phyloP scores from a whole-genome alignment of 495 filamentous ascomycete species.

The Filosporella fistucella region DNA sequence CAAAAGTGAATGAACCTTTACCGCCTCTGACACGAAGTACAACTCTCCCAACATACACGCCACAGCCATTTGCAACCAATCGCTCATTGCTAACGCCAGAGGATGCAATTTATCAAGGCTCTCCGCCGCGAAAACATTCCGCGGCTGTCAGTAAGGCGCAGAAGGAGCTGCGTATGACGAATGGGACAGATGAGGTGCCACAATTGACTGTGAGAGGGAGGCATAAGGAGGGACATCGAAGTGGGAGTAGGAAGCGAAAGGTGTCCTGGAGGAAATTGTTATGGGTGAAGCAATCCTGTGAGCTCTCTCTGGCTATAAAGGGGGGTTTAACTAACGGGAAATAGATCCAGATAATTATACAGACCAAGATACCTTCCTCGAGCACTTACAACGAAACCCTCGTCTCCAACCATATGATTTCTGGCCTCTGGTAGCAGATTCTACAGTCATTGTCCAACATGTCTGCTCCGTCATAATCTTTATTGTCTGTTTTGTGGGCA shows the following conservation, averaged over 20 bases:
- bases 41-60: constrained; percentile 11
- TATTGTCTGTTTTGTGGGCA: constrained; percentile 87
- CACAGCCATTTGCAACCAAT: constrained; percentile 27
- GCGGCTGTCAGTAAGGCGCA: constrained; percentile 32
- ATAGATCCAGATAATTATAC: constrained; percentile 97
- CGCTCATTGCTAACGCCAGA: constrained; percentile 68
- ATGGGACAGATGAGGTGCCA: constrained; percentile 17
- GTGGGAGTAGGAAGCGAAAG: constrained; percentile 59
- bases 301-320: constrained; percentile 13
- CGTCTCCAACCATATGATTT: constrained; percentile 94
- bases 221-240: constrained; percentile 41
- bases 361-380: constrained; percentile 91
- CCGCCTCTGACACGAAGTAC: constrained; percentile 18
- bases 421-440: constrained; percentile 93
- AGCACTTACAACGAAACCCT: constrained; percentile 92
- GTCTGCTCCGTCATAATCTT: constrained; percentile 93
- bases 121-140: constrained; percentile 50
- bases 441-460: constrained; percentile 95
- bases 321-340: constrained; percentile 2
- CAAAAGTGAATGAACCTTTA: constrained; percentile 13
- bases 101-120: constrained; percentile 68
- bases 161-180: constrained; percentile 28
- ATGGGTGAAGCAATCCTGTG: constrained; percentile 97
- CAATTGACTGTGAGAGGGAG: constrained; percentile 28
- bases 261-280: constrained; percentile 88